Base-by-base conservation (phyloP, 2,329 filamentous ascomycete genomes). In the Alternaria ventricosa region DNA sequence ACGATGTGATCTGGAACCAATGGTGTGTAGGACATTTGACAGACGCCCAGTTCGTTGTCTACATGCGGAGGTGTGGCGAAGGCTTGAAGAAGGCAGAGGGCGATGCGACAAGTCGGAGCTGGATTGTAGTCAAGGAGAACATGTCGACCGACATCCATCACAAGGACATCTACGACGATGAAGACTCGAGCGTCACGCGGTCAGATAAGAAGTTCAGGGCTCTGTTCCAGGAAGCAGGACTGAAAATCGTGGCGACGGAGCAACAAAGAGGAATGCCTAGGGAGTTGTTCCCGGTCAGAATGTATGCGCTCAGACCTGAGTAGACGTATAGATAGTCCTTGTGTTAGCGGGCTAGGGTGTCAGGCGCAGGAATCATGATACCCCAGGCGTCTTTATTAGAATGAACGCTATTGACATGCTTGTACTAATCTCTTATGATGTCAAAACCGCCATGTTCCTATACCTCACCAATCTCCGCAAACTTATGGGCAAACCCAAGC, bases 1-100 rank as follows among this genome's bases (percentile, higher is more conserved):
- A 97, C 79, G 91, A 94, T 76, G 79, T 97, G 49, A 89, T 97
- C 64, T 97, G 93, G 92, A 90, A 88, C 56, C 94, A 97, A 79
- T 97, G 94, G 94, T 97, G 94, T 79, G 80, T 95, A 8, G 91
- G 92, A 23, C 91, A 97, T 78, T 82, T 97, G 58, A 93, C 87
- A 0, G 93, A 97, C 75, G 80, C 80, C 8, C 89, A 96, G 77
- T 77, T 97, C 5, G 83, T 91, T 1, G 82, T 82, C 3, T 97
- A 90, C 73, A 80, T 97, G 15, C 71, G 81, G 60, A 84, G 87
- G 25, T 92, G 92, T 76, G 86, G 84, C 51, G 70, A 78, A 0
- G 83, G 83, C 1, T 71, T 91, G 22, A 77, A 68, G 15, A 70
- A 72, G 22, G 63, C 64, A 71, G 78, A 51, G 58, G 78, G 18